Percentiles rank a stretch among this genome's conserved stretches.
Conservation (phyloP, 2,329 filamentous ascomycete genomes). For the Microsporum ferrugineum region DNA sequence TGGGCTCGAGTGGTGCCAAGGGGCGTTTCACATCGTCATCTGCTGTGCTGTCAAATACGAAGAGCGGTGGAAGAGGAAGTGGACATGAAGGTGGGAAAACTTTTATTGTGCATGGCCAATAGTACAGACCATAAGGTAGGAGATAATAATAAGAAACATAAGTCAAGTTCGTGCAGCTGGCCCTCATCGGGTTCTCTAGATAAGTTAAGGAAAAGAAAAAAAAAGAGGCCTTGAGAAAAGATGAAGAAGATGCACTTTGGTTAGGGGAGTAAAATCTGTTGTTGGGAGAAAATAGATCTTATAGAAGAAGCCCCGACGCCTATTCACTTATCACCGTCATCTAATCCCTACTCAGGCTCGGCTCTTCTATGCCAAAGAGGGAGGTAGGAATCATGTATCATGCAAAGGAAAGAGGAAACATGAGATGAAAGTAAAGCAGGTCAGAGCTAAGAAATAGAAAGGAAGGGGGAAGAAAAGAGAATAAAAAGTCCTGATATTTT, state of each 20-base stretch:
- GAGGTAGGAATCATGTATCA: neutral
- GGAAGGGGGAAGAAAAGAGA: slow-evolving; percentile 12
- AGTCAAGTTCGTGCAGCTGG: neutral
- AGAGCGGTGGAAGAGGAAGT: neutral
- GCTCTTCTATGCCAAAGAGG: neutral
- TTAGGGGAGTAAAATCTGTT: neutral
- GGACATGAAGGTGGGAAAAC: neutral
- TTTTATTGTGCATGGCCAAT: neutral
- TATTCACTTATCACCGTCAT: neutral
- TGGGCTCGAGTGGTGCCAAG: neutral
- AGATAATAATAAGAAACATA: neutral
- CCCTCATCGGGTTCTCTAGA: neutral
- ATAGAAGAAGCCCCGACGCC: neutral
- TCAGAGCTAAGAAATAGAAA: slow-evolving; percentile 5
- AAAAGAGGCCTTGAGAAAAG: neutral
- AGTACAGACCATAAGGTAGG: neutral
- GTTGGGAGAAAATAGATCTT: neutral
- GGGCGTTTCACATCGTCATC: neutral
- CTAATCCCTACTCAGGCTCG: neutral
- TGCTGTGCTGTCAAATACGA: slow-evolving; percentile 1
- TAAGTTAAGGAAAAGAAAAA: neutral
- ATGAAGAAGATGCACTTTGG: neutral
- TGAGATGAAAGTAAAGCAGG: neutral
- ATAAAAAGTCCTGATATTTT: slow-evolving; percentile 8
- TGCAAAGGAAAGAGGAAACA: neutral